Evolutionary conservation across 164 flowering plant genomes (phyloP).

Genomic region (Chimonanthus salicifolius): DNA sequence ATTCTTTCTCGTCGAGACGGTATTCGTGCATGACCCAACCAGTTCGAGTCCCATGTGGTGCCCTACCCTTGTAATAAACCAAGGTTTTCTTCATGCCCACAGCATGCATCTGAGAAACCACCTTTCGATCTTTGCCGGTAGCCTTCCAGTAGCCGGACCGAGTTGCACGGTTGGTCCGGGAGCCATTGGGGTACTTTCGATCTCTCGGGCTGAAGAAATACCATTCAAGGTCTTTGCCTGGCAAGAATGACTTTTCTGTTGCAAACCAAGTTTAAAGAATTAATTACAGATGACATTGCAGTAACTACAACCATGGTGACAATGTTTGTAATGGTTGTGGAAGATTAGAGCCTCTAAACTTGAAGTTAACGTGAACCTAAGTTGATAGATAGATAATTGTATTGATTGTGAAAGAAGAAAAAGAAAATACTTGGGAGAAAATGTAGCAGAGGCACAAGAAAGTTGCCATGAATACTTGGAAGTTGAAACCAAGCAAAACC

Average conservation of each 20-base stretch:
- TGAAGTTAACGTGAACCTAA: neutral
- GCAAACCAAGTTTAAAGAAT: neutral
- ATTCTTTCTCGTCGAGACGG: constrained; percentile 79
- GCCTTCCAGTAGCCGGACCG: constrained; percentile 97
- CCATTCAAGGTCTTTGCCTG: constrained; percentile 96
- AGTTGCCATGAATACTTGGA: neutral
- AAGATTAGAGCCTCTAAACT: neutral
- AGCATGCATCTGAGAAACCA: constrained; percentile 57
- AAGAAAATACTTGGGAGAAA: neutral
- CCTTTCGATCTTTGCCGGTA: constrained; percentile 86
- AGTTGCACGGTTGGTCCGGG: constrained; percentile 93
- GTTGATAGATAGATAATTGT: neutral
- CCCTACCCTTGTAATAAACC: constrained; percentile 88
- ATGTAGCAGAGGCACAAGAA: neutral
- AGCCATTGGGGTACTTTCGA: constrained; percentile 90
- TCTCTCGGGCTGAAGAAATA: constrained; percentile 93
- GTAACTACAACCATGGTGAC: neutral
- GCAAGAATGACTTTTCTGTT: constrained; percentile 80
- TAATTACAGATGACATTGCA: neutral
- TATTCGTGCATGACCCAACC: constrained; percentile 99
- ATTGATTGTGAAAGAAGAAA: too few relatives aligned
- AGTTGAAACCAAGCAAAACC: too few relatives aligned
- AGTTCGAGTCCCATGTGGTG: constrained; percentile 82
- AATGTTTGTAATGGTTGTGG: neutral
- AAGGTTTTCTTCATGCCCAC: constrained; percentile 96